Base-by-base conservation (phyloP, 169 alveolate species). In the Eimeria maxima region DNA sequence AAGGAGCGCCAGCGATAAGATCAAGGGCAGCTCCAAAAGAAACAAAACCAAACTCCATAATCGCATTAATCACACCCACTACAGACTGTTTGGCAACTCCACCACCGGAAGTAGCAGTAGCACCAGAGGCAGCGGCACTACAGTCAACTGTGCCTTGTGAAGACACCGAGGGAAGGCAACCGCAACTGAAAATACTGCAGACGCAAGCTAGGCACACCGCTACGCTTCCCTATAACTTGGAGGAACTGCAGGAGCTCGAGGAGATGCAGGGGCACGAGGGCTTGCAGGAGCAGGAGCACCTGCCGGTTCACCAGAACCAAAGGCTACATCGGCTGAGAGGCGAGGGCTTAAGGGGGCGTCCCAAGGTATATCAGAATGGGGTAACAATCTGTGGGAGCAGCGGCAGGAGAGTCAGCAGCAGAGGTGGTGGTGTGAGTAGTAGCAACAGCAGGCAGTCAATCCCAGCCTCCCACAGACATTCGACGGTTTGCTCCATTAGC, bases 91-190 rank as follows among this genome's bases (percentile, higher is more conserved):
- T 47, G 47, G 18, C 16, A 42, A 3, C 44, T 27, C 50, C 53
- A 27, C 53, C 27, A 24, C 71, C 50, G 16, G 47, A 16, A 8
- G 53, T 73, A 47, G 44, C 71, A 81, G 80, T 76, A 53, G 20
- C 71, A 4, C 50, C 74, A 53, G n/a, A 5, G 44, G 10, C 53
- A 53, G 71, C 71, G 16, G 65, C 91, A 83, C 42, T 67, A 29
- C 76, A 47, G 55, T n/a, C 20, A 27, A 42, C 71, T 24, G 13
- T 2, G 18, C 42, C 60, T 20, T 45, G 42, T 60, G 93, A 14
- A 86, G 93, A 86, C 67, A 53, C 47, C 18, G 93, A 86, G 80
- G 93, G 22, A 57, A 45, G 73, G 57, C 65, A 24, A 60, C 65
- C 24, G 18, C 93, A 53, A 42, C 63, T 38, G 63, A 86, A 60